Percentiles rank a stretch among this genome's conserved stretches.
Conservation (phyloP, 1,284 basidiomycete genomes). For the Papiliotrema laurentii region DNA sequence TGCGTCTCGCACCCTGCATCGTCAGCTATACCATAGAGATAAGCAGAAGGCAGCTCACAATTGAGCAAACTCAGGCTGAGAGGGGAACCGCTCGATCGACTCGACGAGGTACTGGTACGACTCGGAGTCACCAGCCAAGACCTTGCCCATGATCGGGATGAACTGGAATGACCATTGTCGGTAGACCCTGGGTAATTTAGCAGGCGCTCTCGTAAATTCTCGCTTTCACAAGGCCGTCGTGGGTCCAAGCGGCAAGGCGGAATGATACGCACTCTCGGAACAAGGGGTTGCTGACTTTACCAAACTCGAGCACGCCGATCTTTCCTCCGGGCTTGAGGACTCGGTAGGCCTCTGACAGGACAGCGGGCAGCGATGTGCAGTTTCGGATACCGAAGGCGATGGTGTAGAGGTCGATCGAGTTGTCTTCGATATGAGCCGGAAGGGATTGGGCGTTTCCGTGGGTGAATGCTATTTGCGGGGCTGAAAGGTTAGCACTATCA, state of each 20-base stretch:
- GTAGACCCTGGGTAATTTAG: constrained; percentile 61
- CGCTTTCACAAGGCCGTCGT: too few relatives aligned
- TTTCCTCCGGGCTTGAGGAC: constrained; percentile 95
- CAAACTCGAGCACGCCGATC: constrained; percentile 96
- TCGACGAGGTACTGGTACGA: constrained; percentile 98
- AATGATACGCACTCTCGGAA: constrained; percentile 68
- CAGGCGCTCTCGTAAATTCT: not conserved
- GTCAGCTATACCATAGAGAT: not conserved
- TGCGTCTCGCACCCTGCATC: constrained; percentile 62
- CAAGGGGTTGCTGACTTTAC: constrained; percentile 84
- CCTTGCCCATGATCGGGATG: constrained; percentile 89
- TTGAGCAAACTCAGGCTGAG: constrained; percentile 80
- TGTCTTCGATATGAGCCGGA: constrained; percentile 59
- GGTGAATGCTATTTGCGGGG: constrained; percentile 87
- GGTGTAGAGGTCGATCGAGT: constrained; percentile 92
- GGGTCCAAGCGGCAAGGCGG: too few relatives aligned
- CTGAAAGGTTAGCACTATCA: constrained; percentile 49
- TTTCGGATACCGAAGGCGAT: constrained; percentile 99
- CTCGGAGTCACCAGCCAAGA: constrained; percentile 89
- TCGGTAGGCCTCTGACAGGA: constrained; percentile 83
- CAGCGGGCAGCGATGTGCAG: constrained; percentile 87
- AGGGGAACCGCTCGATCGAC: constrained; percentile 91
- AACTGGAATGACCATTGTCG: constrained; percentile 95
- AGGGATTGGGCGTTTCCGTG: constrained; percentile 91
- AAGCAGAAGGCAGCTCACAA: constrained; percentile 54